Evolutionary conservation across 2,329 filamentous ascomycete species (phyloP), one percentile per base, ranked within the genome.

Genomic region (Cladobotryum mycophilum): DNA sequence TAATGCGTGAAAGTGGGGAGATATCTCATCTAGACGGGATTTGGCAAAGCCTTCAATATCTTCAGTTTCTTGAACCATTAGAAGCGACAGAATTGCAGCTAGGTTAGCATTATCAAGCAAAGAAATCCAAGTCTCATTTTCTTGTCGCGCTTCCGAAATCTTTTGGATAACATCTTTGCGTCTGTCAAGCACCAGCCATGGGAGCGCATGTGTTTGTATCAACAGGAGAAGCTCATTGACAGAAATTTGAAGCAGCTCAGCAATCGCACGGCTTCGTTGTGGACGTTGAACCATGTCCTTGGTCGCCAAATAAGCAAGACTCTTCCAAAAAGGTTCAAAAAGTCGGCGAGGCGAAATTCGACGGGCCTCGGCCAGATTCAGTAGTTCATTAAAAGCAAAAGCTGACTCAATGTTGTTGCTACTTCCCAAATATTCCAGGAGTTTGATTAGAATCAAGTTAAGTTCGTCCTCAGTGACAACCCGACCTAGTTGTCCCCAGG

Each of bases 321-420:
- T 92, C 57, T 83, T 82, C 91, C 92, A 97, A 66, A 90, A 97
- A 1, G 92, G 90, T 49, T 85, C 82, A 51, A 97, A 85, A 0
- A 99, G 72, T 14, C 83, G 81, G 25, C 79, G 76, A 2, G 85
- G 78, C 1, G 81, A 85, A 36, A 81, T 74, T 3, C 76, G 74
- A 38, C 83, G 78, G 44, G 76, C 72, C 47, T 85, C 79, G 1
- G 90, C 86, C 45, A 97, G 75, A 53, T 82, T 84, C 17, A 86
- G 75, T 37, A 96, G 72, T 68, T 96, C 91, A 57, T 87, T 86
- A 64, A 90, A 93, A 3, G 92, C 89, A 56, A 90, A 80, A 4
- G 85, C 86, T 48, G 85, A 89, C 8, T 95, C 75, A 33, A 96
- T 79, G 37, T 81, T 80, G 64, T 95, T 96, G 40, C 80, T 75